A percentile compares a stretch with the other conserved stretches of the same genome.
Conservation (phyloP, 2,329 filamentous ascomycete genomes). For the Beauveria asiatica region DNA sequence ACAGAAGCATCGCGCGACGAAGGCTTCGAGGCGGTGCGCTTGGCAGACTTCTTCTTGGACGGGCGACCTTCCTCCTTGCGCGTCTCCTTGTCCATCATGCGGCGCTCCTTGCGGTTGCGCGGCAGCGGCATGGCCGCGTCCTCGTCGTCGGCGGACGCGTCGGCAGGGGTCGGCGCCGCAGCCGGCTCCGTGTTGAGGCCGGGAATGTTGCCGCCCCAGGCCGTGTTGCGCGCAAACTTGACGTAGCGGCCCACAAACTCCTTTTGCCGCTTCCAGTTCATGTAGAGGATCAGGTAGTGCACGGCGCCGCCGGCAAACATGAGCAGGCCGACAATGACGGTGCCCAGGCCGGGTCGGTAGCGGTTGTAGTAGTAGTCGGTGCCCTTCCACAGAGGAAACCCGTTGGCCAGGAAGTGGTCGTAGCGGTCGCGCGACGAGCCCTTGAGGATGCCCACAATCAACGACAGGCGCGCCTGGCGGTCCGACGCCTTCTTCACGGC, state of each 20-base stretch:
- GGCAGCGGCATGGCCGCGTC: conserved; percentile 43
- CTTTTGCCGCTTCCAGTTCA: conserved; percentile 81
- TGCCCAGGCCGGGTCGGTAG: conserved; percentile 82
- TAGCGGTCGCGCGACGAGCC: conserved; percentile 77
- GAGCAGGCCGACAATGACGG: conserved; percentile 74
- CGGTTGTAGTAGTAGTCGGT: conserved; percentile 97
- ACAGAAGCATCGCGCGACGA: conserved; percentile 38
- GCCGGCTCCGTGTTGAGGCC: conserved; percentile 46
- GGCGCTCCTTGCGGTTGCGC: conserved; percentile 78
- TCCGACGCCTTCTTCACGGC: conserved; percentile 75
- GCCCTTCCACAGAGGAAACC: conserved; percentile 93
- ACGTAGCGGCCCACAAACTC: conserved; percentile 92
- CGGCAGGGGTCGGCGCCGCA: conserved; percentile 28
- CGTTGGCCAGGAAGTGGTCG: conserved; percentile 86
- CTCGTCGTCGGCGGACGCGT: conserved; percentile 37
- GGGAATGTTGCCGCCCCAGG: conserved; percentile 84
- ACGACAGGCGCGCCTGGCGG: conserved; percentile 72
- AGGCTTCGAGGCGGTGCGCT: conserved; percentile 25
- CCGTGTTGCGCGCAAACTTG: conserved; percentile 74
- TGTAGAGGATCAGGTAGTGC: conserved; percentile 78
- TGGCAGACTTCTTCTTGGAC: conserved; percentile 35
- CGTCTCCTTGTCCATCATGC: conserved; percentile 78
- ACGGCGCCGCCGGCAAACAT: conserved; percentile 73
- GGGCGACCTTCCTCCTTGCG: conserved; percentile 60
- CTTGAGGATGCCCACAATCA: conserved; percentile 79